phyloP scores from a whole-genome alignment of 176 grass and related monocot species.

The Aegilops umbellulata region DNA sequence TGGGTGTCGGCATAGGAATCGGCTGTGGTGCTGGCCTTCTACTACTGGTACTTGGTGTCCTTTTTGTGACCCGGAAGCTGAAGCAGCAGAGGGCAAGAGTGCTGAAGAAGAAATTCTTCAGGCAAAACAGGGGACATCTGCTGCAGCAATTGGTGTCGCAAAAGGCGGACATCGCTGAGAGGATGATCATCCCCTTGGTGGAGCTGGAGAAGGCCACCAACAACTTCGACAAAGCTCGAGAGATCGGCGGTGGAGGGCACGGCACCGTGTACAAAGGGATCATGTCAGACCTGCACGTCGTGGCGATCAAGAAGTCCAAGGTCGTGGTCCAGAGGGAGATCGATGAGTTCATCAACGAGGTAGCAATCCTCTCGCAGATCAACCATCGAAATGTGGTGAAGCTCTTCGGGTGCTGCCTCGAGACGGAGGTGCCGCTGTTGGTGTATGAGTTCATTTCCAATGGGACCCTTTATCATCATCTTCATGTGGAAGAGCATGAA shows the following conservation, averaged over 20 bases:
- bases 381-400: conserved; percentile 50
- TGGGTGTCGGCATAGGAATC: conserved; percentile 42
- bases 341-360: conserved; percentile 58
- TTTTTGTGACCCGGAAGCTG: conserved; percentile 18
- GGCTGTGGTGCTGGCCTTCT: conserved; percentile 38
- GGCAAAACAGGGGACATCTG: conserved; percentile 41
- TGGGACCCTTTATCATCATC: conserved; percentile 45
- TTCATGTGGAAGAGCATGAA: conserved; percentile 7
- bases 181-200: conserved; percentile 38
- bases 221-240: conserved; percentile 1
- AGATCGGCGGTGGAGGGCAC: conserved; percentile 42
- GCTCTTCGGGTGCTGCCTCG: conserved; percentile 59
- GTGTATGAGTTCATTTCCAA: conserved; percentile 64
- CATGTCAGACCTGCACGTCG: conserved; percentile 18
- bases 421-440: conserved; percentile 49
- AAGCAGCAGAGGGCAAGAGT: conserved; percentile 23
- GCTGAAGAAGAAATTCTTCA: conserved; percentile 33
- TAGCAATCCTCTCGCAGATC: conserved; percentile 51
- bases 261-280: conserved; percentile 55
- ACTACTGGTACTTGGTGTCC: conserved; percentile 14
- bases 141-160: conserved; percentile 43
- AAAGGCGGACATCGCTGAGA: conserved; percentile 50
- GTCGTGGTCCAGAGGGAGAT: conserved; percentile 42
- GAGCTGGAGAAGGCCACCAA: conserved; percentile 47
- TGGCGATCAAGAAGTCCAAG: conserved; percentile 64